Base-by-base conservation (phyloP, 2,329 filamentous ascomycete genomes). In the Exophiala alcalophila region DNA sequence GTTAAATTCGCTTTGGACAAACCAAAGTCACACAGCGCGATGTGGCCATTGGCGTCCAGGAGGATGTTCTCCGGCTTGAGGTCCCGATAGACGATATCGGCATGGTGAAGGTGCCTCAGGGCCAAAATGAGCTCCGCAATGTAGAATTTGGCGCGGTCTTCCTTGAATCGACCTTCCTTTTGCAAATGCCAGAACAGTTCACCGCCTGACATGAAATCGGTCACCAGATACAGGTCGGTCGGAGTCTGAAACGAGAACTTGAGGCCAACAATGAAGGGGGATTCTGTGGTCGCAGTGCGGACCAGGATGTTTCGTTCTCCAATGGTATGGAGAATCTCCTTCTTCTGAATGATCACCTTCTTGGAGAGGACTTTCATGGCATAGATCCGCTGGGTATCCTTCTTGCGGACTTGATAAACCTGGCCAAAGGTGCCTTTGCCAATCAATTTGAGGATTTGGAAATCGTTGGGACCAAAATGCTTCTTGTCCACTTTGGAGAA, bases 341-440 rank as follows among this genome's bases (percentile, higher is more conserved):
- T 98, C 78, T 98, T 98, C 69, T 98, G 92, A 18, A 98, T 92
- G 59, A 98, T 98, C 39, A 98, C 92, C 74, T 98, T 98, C 76
- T 98, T 98, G 36, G 92, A 96, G 21, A 98, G 73, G 2, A 98
- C 91, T 67, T 98, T 98, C 92, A 98, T 98, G 50, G 92, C 92
- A 61, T 98, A 98, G 49, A 98, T 96, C 30, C 92, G 83, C 58
- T 83, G 81, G 0, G 91, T 96, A 63, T 98, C 92, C 72, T 87
- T 92, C 77, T 98, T 98, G 57, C 88, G 84, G 5, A 98, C 92
- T 64, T 98, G 92, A 63, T 97, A 98, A 2, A 98, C 92, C 65
- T 98, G 92, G 1, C 92, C 92, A 62, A 98, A 98, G 0, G 92
- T 98, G 40, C 92, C 92, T 68, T 97, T 97, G 50, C 92, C 92